These are phyloP conservation scores for Pichia ethanolica DNA, from an alignment of 805 yeast genomes.

Conservation along the genomic window DNA sequence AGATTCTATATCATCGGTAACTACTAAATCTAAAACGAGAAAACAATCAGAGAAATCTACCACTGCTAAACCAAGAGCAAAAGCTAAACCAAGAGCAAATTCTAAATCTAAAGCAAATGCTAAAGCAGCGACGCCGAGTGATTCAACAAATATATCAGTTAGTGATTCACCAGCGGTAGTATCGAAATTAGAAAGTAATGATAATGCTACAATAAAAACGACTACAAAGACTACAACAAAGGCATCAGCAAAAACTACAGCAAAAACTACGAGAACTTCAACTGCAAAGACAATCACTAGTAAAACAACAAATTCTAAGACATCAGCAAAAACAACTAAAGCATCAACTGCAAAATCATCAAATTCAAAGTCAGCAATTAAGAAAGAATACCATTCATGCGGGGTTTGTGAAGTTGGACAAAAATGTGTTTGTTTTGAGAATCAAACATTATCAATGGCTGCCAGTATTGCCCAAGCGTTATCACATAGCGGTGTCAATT, in stretches of 20 bases:
- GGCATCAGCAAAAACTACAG: background rate
- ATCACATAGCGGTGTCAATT: conserved; percentile 4
- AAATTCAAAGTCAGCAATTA: background rate
- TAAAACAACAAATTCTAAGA: background rate
- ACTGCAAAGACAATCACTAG: too few relatives aligned
- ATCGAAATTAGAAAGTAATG: too few relatives aligned
- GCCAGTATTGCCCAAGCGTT: conserved; percentile 5
- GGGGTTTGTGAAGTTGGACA: conserved; percentile 5
- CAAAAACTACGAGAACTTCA: background rate
- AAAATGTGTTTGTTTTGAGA: conserved; percentile 5
- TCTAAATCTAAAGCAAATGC: background rate
- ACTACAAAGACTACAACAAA: background rate
- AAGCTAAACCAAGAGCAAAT: background rate
- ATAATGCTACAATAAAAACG: too few relatives aligned
- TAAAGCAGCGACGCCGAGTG: too few relatives aligned
- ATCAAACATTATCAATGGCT: conserved; percentile 5
- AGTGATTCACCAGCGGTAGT: too few relatives aligned
- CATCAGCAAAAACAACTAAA: background rate
- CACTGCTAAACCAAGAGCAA: background rate
- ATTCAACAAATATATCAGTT: too few relatives aligned
- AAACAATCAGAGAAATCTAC: background rate
- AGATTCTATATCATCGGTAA: background rate
- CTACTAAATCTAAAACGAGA: background rate
- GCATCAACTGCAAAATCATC: background rate
- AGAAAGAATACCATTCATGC: conserved; percentile 7